Conservation (phyloP, 345 rosid genomes). For the Eucalyptus cladocalyx region DNA sequence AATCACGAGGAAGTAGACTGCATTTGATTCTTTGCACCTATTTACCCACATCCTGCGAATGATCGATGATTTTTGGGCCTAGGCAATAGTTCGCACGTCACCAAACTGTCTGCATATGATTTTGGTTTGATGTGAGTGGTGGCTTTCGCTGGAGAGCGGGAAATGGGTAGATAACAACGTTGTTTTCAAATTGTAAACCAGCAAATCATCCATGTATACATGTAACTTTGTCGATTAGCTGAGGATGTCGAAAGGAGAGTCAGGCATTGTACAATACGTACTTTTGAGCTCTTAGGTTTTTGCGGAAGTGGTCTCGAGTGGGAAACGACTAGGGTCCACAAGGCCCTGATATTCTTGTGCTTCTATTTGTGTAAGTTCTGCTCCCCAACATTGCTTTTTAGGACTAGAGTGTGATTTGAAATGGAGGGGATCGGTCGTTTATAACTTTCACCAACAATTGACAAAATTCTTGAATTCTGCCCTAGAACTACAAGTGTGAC, state of each 20-base stretch:
- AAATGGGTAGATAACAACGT: not conserved
- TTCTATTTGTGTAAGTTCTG: not conserved
- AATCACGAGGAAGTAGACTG: slow-evolving; percentile 38
- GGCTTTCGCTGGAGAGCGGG: not conserved
- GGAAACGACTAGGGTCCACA: not conserved
- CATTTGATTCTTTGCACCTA: not conserved
- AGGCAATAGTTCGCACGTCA: not conserved
- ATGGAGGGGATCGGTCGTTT: not conserved
- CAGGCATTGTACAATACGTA: not conserved
- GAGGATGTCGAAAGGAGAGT: not conserved
- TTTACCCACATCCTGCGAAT: not conserved
- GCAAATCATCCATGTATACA: not conserved
- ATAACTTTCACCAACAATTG: not conserved
- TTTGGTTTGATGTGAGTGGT: not conserved
- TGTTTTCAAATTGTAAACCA: not conserved
- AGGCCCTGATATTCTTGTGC: not conserved
- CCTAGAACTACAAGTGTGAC: not conserved
- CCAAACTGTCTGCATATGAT: not conserved
- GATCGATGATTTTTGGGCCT: not conserved
- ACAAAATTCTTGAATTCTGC: not conserved
- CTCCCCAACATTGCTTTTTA: not conserved
- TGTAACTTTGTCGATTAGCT: not conserved
- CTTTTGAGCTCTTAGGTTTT: not conserved
- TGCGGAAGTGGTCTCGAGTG: not conserved
- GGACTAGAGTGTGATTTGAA: not conserved